Evolutionary conservation across 2,329 filamentous ascomycete genomes (phyloP).

Genomic region (Tolypocladium cylindrosporum): DNA sequence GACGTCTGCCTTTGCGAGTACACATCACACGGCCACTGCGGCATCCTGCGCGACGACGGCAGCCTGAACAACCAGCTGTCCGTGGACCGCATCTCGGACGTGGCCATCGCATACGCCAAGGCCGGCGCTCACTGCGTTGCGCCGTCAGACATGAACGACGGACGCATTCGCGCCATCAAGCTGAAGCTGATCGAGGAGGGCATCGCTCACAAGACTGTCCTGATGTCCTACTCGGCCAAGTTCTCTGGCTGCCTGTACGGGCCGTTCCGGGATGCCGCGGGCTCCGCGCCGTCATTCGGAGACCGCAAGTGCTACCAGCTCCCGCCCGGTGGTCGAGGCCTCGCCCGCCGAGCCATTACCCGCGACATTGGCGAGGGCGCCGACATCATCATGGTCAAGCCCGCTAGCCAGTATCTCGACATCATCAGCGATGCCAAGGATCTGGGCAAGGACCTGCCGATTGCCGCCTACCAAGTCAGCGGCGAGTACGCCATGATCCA

Average conservation of each 20-base stretch:
- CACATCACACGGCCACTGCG: constrained; percentile 94
- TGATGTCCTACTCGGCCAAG: constrained; percentile 98
- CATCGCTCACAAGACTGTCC: constrained; percentile 77
- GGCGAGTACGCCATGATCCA: constrained; percentile 98
- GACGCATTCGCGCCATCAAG: constrained; percentile 94
- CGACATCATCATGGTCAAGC: constrained; percentile 99
- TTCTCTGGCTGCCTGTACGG: constrained; percentile 96
- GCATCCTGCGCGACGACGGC: constrained; percentile 87
- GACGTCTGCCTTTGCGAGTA: constrained; percentile 99
- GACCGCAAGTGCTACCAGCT: constrained; percentile 96
- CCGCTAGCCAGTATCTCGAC: constrained; percentile 88
- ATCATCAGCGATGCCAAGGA: constrained; percentile 98
- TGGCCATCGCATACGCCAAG: constrained; percentile 94
- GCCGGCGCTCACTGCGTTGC: constrained; percentile 95
- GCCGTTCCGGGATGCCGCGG: constrained; percentile 92
- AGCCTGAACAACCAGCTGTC: constrained; percentile 87
- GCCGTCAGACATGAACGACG: constrained; percentile 98
- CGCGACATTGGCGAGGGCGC: constrained; percentile 90
- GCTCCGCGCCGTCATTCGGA: constrained; percentile 82
- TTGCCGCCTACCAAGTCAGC: constrained; percentile 94
- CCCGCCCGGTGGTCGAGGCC: constrained; percentile 80
- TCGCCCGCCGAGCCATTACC: constrained; percentile 81
- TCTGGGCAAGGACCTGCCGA: constrained; percentile 78
- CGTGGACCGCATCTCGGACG: constrained; percentile 89
- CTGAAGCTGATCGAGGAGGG: constrained; percentile 93